phyloP scores from a whole-genome alignment of 495 filamentous ascomycete species.

The Aspergillus bertholletiae region DNA sequence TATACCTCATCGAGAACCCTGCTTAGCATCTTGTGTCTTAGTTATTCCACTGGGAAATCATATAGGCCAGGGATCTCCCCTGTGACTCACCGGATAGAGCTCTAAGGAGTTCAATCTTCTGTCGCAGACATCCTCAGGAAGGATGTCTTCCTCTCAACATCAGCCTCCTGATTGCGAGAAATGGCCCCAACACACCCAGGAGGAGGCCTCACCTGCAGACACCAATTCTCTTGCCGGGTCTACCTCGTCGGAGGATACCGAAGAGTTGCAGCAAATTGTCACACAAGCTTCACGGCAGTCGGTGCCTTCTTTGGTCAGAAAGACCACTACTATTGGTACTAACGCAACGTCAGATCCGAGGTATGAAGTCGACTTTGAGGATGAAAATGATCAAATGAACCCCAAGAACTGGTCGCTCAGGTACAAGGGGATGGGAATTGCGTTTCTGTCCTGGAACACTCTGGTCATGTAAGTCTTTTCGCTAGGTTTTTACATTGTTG shows the following conservation, averaged over 20 bases:
- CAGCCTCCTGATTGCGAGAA: conserved; percentile 18
- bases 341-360: conserved; percentile 58
- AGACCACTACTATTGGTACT: conserved; percentile 53
- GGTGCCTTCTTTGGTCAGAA: conserved; percentile 27
- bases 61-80: neutral
- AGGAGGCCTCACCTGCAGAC: conserved; percentile 12
- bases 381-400: conserved; percentile 60
- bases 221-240: conserved; percentile 27
- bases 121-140: neutral
- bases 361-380: conserved; percentile 74
- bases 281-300: conserved; percentile 19
- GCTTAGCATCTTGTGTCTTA: neutral
- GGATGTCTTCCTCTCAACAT: conserved; percentile 18
- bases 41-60: neutral
- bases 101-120: neutral
- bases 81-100: neutral
- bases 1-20: neutral
- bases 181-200: conserved; percentile 21
- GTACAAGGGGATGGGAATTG: conserved; percentile 62
- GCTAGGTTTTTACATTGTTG: neutral
- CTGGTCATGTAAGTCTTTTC: conserved; percentile 55
- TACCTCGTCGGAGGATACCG: conserved; percentile 29
- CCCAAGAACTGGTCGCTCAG: conserved; percentile 71
- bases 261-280: conserved; percentile 18
- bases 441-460: conserved; percentile 67